These are phyloP conservation scores for Aureobasidium sp. DNA, from an alignment of 2,329 filamentous ascomycete species.

Conservation along the genomic window DNA sequence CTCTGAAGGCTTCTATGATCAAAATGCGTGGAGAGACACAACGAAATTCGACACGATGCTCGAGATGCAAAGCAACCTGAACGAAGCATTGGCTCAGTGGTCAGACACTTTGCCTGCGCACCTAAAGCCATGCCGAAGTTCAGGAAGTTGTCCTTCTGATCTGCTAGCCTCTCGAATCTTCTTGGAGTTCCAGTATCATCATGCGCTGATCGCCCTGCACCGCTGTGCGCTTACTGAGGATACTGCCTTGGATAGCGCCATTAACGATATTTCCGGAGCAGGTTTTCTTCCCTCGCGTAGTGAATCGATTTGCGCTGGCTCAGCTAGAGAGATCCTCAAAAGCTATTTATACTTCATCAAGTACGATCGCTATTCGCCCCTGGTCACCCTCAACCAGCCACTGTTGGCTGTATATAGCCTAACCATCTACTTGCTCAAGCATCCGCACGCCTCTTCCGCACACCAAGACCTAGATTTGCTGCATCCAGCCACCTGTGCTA, in stretches of 20 bases:
- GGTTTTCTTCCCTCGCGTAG: neutral
- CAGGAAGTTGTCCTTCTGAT: slow-evolving; percentile 17
- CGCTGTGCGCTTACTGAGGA: neutral
- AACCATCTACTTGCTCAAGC: neutral
- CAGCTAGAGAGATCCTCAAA: neutral
- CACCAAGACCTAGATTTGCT: neutral
- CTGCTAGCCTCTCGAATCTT: neutral
- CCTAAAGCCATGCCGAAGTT: neutral
- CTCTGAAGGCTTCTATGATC: neutral
- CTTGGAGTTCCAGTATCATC: neutral
- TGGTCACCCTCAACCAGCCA: neutral
- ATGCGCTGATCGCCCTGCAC: slow-evolving; percentile 5
- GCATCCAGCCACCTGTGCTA: neutral
- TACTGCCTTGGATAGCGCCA: neutral
- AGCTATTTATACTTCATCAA: neutral
- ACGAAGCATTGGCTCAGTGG: neutral
- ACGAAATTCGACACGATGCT: neutral
- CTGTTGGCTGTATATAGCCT: slow-evolving; percentile 3
- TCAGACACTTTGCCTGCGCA: neutral
- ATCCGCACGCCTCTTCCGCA: too few species aligned
- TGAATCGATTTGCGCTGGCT: neutral
- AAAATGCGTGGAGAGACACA: neutral
- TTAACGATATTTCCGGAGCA: neutral
- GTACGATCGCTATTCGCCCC: neutral
- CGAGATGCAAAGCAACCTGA: neutral